These are phyloP conservation scores for Oryza australiensis DNA, from an alignment of 176 grass and related monocot genomes.

Conservation along the genomic window DNA sequence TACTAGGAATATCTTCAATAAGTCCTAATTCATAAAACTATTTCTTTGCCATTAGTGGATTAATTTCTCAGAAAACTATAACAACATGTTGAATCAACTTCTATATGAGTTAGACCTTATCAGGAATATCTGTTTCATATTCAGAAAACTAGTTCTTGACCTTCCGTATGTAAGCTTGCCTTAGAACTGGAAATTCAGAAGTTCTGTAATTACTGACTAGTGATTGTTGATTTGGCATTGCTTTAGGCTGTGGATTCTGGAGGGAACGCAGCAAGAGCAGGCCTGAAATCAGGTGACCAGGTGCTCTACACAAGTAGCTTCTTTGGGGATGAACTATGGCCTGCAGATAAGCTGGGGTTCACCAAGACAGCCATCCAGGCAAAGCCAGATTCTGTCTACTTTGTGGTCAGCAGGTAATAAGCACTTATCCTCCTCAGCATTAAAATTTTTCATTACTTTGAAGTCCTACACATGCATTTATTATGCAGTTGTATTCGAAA, in stretches of 20 bases:
- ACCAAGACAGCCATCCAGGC: constrained; percentile 98
- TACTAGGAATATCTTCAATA: no score
- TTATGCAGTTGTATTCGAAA: background rate
- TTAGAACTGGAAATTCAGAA: constrained; percentile 16
- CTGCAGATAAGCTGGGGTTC: constrained; percentile 98
- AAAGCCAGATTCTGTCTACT: constrained; percentile 95
- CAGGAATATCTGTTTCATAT: background rate
- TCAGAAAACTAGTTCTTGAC: background rate
- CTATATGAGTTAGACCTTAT: background rate
- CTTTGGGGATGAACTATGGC: constrained; percentile 94
- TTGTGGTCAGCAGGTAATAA: constrained; percentile 84
- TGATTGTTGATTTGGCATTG: constrained; percentile 23
- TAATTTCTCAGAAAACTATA: no score
- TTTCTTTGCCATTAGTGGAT: no score
- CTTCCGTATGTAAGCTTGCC: background rate
- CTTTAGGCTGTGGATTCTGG: constrained; percentile 76
- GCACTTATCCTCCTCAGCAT: background rate
- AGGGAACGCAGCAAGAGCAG: constrained; percentile 84
- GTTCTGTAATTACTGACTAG: background rate
- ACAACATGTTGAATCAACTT: background rate
- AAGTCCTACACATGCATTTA: background rate
- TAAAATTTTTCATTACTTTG: background rate
- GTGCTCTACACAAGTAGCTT: constrained; percentile 96
- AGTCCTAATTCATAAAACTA: no score
- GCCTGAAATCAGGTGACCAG: constrained; percentile 77